Evolutionary conservation across 2,329 filamentous ascomycete genomes (phyloP), one percentile per base, ranked within the genome.

Genomic region (Monilinia vaccinii-corymbosi): DNA sequence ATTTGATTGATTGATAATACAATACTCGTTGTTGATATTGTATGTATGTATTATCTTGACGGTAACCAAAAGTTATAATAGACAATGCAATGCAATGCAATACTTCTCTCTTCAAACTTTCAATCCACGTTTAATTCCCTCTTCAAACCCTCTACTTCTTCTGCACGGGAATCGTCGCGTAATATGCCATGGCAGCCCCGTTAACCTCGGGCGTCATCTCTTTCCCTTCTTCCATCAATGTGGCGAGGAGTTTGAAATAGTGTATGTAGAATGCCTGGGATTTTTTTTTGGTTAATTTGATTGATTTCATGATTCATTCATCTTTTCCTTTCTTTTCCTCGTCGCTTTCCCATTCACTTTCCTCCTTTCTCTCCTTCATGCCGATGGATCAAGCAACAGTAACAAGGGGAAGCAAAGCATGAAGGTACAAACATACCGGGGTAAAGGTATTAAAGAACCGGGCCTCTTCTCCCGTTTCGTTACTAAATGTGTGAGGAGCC

Each of bases 401-500:
- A 40, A 40, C 5, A 11, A 36, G 6, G 13, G 4, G 3, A 23
- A 36, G 23, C 9, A 1, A 4, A 3, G 49, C 9, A 42, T 11
- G 6, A 13, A 6, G 28, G 34, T 1, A 40, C 44, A n/a, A 45
- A 45, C 59, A 18, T 38, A 61, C 51, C 21, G 52, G 52, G 1
- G 51, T 61, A 36, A 48, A 57, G 21, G 52, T 57, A 38, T 61
- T 52, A 11, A 57, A 32, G 23, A 57, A 57, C 14, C 53, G 47
- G 3, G 45, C 59, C 32, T 61, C 40, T 31, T 61, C 40, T 0
- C 25, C 46, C 21, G 46, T 46, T 38, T 57, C 51, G 31, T 61
- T 60, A 16, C n/a, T 56, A 34, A 60, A 60, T n/a, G 45, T 56
- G n/a, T 60, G 51, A 28, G 45, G 51, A 4, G 58, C 59, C 14